phyloP scores from a whole-genome alignment of 1,139 yeast species.

The Yamadazyma dushanensis region DNA sequence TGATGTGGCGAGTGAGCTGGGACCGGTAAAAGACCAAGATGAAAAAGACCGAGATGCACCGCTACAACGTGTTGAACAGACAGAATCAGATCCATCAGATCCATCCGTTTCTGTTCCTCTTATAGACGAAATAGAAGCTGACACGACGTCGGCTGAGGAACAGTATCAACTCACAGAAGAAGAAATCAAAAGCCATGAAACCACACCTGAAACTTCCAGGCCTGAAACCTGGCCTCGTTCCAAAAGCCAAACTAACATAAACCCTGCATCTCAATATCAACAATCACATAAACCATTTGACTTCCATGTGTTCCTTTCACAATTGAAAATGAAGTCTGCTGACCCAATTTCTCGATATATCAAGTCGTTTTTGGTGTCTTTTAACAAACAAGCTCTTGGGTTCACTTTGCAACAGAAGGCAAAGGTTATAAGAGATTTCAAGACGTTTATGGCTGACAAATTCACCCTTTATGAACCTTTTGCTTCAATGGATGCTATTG shows the following conservation, averaged over 20 bases:
- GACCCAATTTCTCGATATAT: slow-evolving; percentile 89
- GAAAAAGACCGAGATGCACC: no score
- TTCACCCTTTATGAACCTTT: slow-evolving; percentile 74
- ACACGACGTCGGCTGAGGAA: slow-evolving; percentile 13
- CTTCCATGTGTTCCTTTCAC: slow-evolving; percentile 75
- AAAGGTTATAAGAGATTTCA: slow-evolving; percentile 73
- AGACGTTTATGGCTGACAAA: slow-evolving; percentile 66
- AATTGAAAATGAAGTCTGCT: slow-evolving; percentile 71
- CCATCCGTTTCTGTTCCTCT: neutral
- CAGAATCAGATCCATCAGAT: neutral
- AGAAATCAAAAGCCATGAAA: slow-evolving; percentile 11
- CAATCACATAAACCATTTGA: slow-evolving; percentile 64
- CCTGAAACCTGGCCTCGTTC: slow-evolving; percentile 7
- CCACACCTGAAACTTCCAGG: neutral
- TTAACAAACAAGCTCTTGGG: slow-evolving; percentile 55
- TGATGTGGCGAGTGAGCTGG: no score
- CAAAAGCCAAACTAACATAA: slow-evolving; percentile 14
- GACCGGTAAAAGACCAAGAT: no score
- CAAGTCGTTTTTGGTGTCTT: slow-evolving; percentile 75
- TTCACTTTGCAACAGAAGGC: slow-evolving; percentile 80
- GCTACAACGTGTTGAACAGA: no score
- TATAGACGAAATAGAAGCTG: slow-evolving; percentile 8
- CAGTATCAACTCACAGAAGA: slow-evolving; percentile 16
- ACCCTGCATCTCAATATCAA: slow-evolving; percentile 23
- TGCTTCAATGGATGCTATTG: slow-evolving; percentile 56